Conservation (phyloP, 345 rosid genomes). For the Dipteronia sinensis region DNA sequence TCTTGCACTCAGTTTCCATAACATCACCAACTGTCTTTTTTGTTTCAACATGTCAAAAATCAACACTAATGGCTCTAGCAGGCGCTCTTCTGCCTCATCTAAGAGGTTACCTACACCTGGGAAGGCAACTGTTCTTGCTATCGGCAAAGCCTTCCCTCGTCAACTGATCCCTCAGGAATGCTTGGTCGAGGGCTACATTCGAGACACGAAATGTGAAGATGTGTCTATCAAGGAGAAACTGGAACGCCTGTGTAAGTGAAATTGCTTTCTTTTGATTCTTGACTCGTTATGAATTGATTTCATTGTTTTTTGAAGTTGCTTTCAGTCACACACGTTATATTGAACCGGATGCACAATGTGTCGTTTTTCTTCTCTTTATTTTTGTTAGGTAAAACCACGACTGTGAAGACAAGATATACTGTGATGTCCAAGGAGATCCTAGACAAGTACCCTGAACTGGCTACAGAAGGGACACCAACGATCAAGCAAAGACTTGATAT, state of each 20-base stretch:
- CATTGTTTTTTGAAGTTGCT: not conserved
- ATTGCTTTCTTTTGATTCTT: not conserved
- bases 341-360: not conserved
- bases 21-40: slow-evolving; percentile 18
- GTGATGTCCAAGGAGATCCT: slow-evolving; percentile 86
- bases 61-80: slow-evolving; percentile 29
- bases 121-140: slow-evolving; percentile 87
- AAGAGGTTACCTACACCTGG: slow-evolving; percentile 64
- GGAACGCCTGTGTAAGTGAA: slow-evolving; percentile 74
- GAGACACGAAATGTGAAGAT: slow-evolving; percentile 85
- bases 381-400: slow-evolving; percentile 81
- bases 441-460: slow-evolving; percentile 81
- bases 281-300: not conserved
- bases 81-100: slow-evolving; percentile 21
- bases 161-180: slow-evolving; percentile 81
- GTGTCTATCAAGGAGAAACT: slow-evolving; percentile 73
- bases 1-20: slow-evolving; percentile 7
- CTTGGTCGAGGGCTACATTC: slow-evolving; percentile 84
- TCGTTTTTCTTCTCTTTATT: slow-evolving; percentile 7
- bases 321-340: not conserved
- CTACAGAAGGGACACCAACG: slow-evolving; percentile 75
- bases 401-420: slow-evolving; percentile 91
- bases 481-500: slow-evolving; percentile 87
- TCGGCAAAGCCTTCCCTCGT: slow-evolving; percentile 89
- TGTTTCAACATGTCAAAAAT: slow-evolving; percentile 43